Conservation (phyloP, 2,329 filamentous ascomycete species). For the Taxawa tesnikishii region DNA sequence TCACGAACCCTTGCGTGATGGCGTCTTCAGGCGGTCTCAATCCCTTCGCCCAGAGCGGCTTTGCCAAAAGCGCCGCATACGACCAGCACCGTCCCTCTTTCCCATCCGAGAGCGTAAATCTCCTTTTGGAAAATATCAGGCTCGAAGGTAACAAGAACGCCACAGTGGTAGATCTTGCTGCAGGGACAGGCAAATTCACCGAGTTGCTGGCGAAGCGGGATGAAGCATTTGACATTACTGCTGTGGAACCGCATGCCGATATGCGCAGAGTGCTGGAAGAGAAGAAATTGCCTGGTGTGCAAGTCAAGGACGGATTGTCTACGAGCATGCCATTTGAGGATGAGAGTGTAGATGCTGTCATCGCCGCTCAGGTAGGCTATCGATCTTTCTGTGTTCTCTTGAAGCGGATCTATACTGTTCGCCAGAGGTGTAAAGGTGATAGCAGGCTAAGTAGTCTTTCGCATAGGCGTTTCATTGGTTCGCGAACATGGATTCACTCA, state of each 20-base stretch:
- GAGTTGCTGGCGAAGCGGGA: slow-evolving; percentile 45
- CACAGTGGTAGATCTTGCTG: slow-evolving; percentile 50
- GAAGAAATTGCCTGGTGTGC: slow-evolving; percentile 46
- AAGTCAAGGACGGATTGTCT: slow-evolving; percentile 46
- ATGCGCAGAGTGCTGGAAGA: slow-evolving; percentile 51
- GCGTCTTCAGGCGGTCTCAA: slow-evolving; percentile 8
- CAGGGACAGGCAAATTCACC: slow-evolving; percentile 61
- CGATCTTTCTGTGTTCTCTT: background rate
- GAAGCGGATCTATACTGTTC: too few species aligned
- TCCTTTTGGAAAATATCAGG: slow-evolving; percentile 44
- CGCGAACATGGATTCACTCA: slow-evolving; percentile 47
- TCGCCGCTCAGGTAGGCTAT: slow-evolving; percentile 53
- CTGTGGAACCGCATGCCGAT: slow-evolving; percentile 52
- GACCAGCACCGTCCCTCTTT: slow-evolving; percentile 59
- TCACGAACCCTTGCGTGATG: too few species aligned
- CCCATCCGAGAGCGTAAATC: slow-evolving; percentile 42
- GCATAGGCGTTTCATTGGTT: slow-evolving; percentile 44
- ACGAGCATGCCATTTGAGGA: slow-evolving; percentile 42
- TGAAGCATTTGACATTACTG: slow-evolving; percentile 48
- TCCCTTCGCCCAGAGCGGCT: slow-evolving; percentile 36
- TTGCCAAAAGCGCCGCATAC: slow-evolving; percentile 52
- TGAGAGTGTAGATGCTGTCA: slow-evolving; percentile 51
- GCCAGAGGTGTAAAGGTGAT: background rate
- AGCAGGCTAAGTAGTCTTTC: slow-evolving; percentile 8
- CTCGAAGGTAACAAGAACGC: slow-evolving; percentile 34